Percentiles rank a stretch among this genome's conserved stretches.
Evolutionary conservation across 192 early-diverging fungal genomes (phyloP).

Genomic region (Coemansia sp.): DNA sequence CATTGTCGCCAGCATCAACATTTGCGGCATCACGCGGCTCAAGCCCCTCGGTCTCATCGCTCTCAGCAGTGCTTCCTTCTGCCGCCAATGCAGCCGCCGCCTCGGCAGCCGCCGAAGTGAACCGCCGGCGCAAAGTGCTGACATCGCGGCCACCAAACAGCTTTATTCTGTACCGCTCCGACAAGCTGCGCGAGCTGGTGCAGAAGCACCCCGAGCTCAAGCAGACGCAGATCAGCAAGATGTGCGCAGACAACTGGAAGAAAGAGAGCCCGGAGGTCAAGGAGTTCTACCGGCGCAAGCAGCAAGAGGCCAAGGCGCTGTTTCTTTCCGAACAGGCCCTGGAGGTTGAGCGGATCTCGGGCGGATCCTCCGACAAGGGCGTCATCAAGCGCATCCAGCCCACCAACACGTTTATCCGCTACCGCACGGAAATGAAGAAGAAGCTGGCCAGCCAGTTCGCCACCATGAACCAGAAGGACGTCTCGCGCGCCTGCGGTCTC

Average conservation of each 20-base stretch:
- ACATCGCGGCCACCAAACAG: constrained; percentile 55
- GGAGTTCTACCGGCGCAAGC: constrained; percentile 48
- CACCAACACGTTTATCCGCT: constrained; percentile 57
- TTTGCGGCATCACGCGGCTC: constrained; percentile 16
- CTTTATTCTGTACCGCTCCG: constrained; percentile 55
- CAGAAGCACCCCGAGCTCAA: constrained; percentile 47
- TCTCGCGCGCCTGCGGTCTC: constrained; percentile 54
- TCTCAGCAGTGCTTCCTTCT: constrained; percentile 24
- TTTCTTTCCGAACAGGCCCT: constrained; percentile 50
- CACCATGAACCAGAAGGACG: constrained; percentile 54
- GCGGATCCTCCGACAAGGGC: constrained; percentile 41
- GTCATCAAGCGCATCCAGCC: constrained; percentile 55
- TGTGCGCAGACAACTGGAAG: constrained; percentile 56
- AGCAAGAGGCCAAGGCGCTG: constrained; percentile 50
- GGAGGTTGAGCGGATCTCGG: constrained; percentile 50
- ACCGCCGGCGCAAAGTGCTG: constrained; percentile 51
- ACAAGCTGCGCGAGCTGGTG: constrained; percentile 54
- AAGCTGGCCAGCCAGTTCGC: constrained; percentile 51
- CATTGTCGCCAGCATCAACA: constrained; percentile 3
- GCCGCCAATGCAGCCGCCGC: constrained; percentile 25
- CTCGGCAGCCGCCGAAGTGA: constrained; percentile 28
- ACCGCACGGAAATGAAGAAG: constrained; percentile 57
- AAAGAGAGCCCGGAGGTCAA: constrained; percentile 51
- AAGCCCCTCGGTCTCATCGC: constrained; percentile 17
- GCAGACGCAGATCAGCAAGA: constrained; percentile 56